Conservation (phyloP, 192 early-diverging fungal species). For the Coemansia guatemalensis region DNA sequence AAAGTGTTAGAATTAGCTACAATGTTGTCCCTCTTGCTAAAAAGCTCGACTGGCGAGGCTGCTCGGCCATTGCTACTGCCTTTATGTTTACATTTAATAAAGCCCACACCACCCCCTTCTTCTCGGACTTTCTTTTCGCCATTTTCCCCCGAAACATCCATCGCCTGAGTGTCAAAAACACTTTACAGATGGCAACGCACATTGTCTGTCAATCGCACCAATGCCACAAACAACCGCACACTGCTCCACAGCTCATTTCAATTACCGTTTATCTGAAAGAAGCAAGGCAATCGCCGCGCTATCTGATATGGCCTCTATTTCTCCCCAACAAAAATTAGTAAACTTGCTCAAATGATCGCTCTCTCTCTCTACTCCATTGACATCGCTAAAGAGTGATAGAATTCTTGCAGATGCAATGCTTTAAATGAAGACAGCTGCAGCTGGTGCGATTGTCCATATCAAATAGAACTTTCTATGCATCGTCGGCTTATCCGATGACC, state of each 20-base stretch:
- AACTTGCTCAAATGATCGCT: background rate
- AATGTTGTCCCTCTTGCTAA: background rate
- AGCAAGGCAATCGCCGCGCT: background rate
- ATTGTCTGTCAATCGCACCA: background rate
- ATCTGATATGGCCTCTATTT: background rate
- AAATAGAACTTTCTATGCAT: conserved; percentile 1
- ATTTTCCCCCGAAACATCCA: background rate
- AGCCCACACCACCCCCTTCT: too few species aligned
- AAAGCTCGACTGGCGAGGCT: background rate
- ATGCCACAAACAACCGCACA: background rate
- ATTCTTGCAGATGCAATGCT: background rate
- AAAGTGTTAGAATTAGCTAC: background rate
- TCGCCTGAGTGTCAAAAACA: background rate
- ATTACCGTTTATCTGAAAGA: background rate
- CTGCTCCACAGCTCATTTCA: background rate
- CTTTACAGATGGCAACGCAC: background rate
- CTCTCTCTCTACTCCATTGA: background rate
- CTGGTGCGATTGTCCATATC: background rate
- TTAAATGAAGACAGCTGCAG: background rate
- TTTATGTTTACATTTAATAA: background rate
- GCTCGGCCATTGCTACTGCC: background rate
- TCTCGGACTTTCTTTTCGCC: background rate
- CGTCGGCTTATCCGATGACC: conserved; percentile 3
- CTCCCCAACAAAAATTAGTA: background rate
- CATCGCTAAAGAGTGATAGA: background rate